Evolutionary conservation across 2,329 filamentous ascomycete genomes (phyloP).

Genomic region (Parastagonospora avenae): DNA sequence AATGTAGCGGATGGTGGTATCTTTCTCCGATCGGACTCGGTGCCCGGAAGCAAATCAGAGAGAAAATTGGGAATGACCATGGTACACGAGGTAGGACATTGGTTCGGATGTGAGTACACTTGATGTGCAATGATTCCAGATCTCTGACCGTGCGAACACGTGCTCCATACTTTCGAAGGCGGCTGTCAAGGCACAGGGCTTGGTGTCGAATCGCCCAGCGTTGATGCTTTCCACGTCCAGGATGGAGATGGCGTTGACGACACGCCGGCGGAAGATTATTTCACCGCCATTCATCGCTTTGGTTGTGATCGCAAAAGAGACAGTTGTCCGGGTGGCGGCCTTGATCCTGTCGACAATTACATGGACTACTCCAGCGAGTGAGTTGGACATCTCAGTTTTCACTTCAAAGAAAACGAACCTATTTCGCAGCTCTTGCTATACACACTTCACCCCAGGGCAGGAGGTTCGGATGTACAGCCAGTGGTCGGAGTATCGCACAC

Average conservation of each 20-base stretch:
- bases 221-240: too few species aligned
- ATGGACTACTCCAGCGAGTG: constrained; percentile 41
- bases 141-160: background rate
- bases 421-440: constrained; percentile 13
- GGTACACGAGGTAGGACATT: constrained; percentile 42
- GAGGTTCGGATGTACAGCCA: constrained; percentile 25
- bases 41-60: constrained; percentile 24
- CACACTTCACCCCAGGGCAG: constrained; percentile 35
- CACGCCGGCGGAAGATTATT: constrained; percentile 27
- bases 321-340: constrained; percentile 30
- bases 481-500: constrained; percentile 13
- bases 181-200: constrained; percentile 31
- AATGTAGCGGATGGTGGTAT: constrained; percentile 20
- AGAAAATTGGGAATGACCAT: constrained; percentile 28
- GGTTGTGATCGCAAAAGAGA: constrained; percentile 35
- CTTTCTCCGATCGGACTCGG: constrained; percentile 17
- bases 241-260: constrained; percentile 34
- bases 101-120: constrained; percentile 27
- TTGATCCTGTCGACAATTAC: constrained; percentile 42
- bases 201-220: constrained; percentile 11
- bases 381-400: background rate
- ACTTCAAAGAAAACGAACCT: too few species aligned
- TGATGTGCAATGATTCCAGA: background rate
- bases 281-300: constrained; percentile 5
- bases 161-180: constrained; percentile 37